phyloP scores from a whole-genome alignment of 352 stramenopile species.

The Globisporangium paroecandrum region DNA sequence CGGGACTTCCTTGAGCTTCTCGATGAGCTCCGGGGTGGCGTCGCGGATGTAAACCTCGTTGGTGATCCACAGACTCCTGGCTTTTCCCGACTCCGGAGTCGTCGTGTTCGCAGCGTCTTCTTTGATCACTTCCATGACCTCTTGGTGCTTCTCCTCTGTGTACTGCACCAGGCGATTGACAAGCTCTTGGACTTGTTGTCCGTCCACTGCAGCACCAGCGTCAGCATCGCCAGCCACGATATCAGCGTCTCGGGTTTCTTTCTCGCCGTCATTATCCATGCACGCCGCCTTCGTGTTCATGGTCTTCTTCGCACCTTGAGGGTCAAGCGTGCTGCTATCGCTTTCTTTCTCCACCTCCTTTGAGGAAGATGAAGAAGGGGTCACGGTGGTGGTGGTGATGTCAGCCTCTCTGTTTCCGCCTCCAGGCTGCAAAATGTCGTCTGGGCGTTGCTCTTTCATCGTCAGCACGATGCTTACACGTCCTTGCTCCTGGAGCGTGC shows the following conservation, averaged over 20 bases:
- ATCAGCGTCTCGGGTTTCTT: slow-evolving; percentile 3
- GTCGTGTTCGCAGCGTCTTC: slow-evolving; percentile 14
- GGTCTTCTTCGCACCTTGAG: not conserved
- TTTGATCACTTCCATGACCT: slow-evolving; percentile 27
- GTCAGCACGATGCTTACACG: slow-evolving; percentile 33
- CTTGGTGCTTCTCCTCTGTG: slow-evolving; percentile 25
- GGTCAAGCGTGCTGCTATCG: slow-evolving; percentile 1
- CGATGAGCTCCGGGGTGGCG: slow-evolving; percentile 31
- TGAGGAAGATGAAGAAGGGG: not conserved
- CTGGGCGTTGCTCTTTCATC: slow-evolving; percentile 25
- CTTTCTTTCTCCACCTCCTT: slow-evolving; percentile 9
- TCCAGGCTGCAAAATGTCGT: slow-evolving; percentile 16
- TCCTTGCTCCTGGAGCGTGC: slow-evolving; percentile 17
- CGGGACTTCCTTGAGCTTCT: slow-evolving; percentile 28
- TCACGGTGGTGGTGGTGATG: not conserved
- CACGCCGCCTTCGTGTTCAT: slow-evolving; percentile 9
- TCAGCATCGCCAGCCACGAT: not conserved
- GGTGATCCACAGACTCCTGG: slow-evolving; percentile 49
- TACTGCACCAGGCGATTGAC: slow-evolving; percentile 29
- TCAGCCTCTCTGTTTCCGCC: slow-evolving; percentile 4
- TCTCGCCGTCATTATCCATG: slow-evolving; percentile 4
- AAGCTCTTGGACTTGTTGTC: slow-evolving; percentile 25
- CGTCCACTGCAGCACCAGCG: slow-evolving; percentile 11
- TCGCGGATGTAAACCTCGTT: slow-evolving; percentile 39
- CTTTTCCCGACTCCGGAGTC: slow-evolving; percentile 2